Base-by-base conservation (phyloP, 495 filamentous ascomycete species). In the Hyaloscypha hepaticicola region DNA sequence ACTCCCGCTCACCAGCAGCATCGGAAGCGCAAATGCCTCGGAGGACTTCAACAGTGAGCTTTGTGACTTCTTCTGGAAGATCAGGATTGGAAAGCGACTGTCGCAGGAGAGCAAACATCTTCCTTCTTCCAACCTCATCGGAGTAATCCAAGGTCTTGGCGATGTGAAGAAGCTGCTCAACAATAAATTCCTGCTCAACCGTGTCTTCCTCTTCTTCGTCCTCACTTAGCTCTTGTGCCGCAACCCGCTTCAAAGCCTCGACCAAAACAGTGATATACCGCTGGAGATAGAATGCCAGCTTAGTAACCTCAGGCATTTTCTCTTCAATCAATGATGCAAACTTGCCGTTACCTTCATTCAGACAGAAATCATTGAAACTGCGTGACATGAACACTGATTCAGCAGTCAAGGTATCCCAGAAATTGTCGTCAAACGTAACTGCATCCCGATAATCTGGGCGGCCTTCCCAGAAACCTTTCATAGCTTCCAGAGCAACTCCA, bases 391-490 rank as follows among this genome's bases (percentile, higher is more conserved):
- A 99, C 1, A 90, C 86, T 1, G 89, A 89, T 73, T 98, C 95
- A 33, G 91, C 88, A 1, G 84, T 92, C 21, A 98, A 80, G 6
- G 83, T 85, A 64, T 97, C 88, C 90, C 93, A 99, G 79, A 92
- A 99, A 7, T 77, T 77, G 70, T 97, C 90, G 56, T 92, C 87
- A 64, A 99, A 96, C 24, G 80, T 77, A 58, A 97, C 80, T 19
- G 82, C 86, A 34, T 95, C 91, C 5, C 91, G 80, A 72, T 98
- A 97, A 72, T 99, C 95, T 2, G 91, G 88, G 26, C 95, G 86
- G 31, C 93, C 91, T 69, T 92, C 89, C 95, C 95, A 99, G 79
- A 99, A 98, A 55, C 90, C 89, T 64, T 85, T 87, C 90, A 99
- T 94, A 3, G 96, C 95, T 69, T 96, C 91, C 24, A 92, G 83